Conservation (phyloP, 768 basidiomycete genomes). For the Termitomyces titanicus region DNA sequence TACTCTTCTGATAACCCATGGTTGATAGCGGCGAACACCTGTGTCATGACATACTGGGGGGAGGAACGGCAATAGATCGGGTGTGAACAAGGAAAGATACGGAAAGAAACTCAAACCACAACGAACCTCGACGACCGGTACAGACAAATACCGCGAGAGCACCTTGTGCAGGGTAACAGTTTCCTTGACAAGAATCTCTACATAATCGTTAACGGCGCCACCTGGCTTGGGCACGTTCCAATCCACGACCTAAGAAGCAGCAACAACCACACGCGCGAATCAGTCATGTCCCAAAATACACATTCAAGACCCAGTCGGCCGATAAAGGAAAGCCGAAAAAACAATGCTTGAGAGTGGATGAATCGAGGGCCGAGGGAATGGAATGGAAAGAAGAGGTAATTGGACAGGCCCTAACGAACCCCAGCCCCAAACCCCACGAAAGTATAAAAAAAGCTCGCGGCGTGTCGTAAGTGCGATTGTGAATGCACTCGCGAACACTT, state of each 20-base stretch:
- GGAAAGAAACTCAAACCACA: too few species aligned
- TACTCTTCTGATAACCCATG: slow-evolving; percentile 88
- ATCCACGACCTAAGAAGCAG: slow-evolving; percentile 55
- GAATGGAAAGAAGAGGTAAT: neutral
- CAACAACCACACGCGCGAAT: neutral
- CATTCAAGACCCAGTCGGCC: neutral
- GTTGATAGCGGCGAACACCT: slow-evolving; percentile 92
- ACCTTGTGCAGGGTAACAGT: slow-evolving; percentile 96
- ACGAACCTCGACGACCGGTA: slow-evolving; percentile 78
- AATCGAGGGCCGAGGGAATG: neutral
- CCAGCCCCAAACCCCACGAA: neutral
- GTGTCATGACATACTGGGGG: slow-evolving; percentile 82
- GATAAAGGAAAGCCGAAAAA: neutral
- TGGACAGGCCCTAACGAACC: neutral
- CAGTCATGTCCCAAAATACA: neutral
- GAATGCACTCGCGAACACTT: neutral
- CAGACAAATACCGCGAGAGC: slow-evolving; percentile 82
- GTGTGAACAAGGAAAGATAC: too few species aligned
- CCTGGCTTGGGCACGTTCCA: slow-evolving; percentile 67
- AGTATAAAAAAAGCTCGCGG: neutral
- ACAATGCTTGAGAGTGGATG: neutral
- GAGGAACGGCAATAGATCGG: slow-evolving; percentile 5
- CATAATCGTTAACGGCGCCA: slow-evolving; percentile 80
- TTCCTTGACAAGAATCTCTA: slow-evolving; percentile 91
- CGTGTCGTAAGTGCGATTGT: neutral